Percentiles rank a stretch among this genome's conserved stretches.
Evolutionary conservation across 1,139 yeast species (phyloP).

Genomic region (Spathaspora sp.): DNA sequence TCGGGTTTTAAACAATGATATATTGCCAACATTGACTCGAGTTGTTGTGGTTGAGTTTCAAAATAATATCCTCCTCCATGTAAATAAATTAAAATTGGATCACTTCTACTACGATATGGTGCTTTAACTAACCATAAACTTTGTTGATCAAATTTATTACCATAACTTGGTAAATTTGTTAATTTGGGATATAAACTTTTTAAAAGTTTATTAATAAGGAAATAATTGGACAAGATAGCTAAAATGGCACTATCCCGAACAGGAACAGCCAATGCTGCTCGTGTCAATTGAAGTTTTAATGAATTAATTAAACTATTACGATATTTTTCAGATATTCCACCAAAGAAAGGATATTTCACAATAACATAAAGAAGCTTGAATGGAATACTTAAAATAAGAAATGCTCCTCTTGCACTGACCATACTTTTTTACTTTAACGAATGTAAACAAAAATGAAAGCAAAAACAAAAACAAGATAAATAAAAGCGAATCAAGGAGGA

Average conservation of each 20-base stretch:
- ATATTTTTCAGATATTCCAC: conserved; percentile 13
- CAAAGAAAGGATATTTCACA: conserved; percentile 12
- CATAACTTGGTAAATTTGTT: conserved; percentile 28
- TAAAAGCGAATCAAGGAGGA: neutral
- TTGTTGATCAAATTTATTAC: conserved; percentile 31
- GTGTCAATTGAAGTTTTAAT: conserved; percentile 9
- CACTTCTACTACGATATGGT: conserved; percentile 21
- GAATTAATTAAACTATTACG: conserved; percentile 9
- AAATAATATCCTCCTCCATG: conserved; percentile 49
- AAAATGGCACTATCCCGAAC: conserved; percentile 9
- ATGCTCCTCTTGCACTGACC: conserved; percentile 9
- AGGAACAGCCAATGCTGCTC: conserved; percentile 12
- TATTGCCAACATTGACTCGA: conserved; percentile 30
- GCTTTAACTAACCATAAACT: conserved; percentile 40
- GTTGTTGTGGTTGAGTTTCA: conserved; percentile 34
- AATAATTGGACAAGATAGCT: conserved; percentile 5
- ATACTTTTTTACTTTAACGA: conserved; percentile 2
- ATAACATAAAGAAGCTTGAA: conserved; percentile 7
- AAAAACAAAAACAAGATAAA: neutral
- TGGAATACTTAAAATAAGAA: conserved; percentile 10
- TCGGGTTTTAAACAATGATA: conserved; percentile 29
- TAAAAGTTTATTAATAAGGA: conserved; percentile 9
- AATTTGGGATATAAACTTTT: conserved; percentile 8
- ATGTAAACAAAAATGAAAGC: neutral
- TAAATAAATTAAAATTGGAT: conserved; percentile 37